Evolutionary conservation across 441 rosid species (phyloP), one percentile per base, ranked within the genome.

Genomic region (Euphorbia schlechtendalii): DNA sequence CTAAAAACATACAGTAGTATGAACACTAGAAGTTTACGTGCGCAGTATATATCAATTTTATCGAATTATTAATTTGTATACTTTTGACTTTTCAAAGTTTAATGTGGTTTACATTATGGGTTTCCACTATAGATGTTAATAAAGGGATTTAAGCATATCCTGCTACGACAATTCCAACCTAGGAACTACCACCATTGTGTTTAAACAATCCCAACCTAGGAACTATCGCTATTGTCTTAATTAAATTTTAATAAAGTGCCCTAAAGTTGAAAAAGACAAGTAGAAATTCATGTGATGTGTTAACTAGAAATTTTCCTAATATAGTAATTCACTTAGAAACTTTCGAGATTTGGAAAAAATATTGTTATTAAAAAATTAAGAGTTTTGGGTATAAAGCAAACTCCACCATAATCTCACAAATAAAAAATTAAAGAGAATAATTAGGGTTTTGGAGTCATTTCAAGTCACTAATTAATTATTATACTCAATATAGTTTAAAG

Each of bases 361-460:
- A 58, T 46, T 40, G 53, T 40, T n/a, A 11, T 4, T 25, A 20
- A 28, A 63, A 41, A 48, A 18, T 18, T 48, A 24, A n/a, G 57
- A 55, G 40, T 14, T 27, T 59, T 34, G 53, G 55, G 51, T 36
- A 76, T 81, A 74, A 72, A 81, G 78, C 57, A 17, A 64, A 55
- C 67, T 72, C 78, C 78, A 73, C 72, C 68, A 63, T 38, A 41
- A 62, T 18, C 65, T 49, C 20, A 67, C 56, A 4, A 30, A 57
- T 56, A 25, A 28, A 57, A 32, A 46, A 63, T 28, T 32, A 56
- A 56, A 24, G 18, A 45, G 28, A 11, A 22, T 24, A 11, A 22
- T 24, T 53, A 55, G 69, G 70, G 77, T 65, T 55, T 59, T 43
- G 60, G 25, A 32, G 75, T 73, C 78, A 69, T 71, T 69, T 81